Percentiles rank a stretch among this genome's conserved stretches.
Conservation (phyloP, 305 asterid genomes). For the Fraxinus platypoda region DNA sequence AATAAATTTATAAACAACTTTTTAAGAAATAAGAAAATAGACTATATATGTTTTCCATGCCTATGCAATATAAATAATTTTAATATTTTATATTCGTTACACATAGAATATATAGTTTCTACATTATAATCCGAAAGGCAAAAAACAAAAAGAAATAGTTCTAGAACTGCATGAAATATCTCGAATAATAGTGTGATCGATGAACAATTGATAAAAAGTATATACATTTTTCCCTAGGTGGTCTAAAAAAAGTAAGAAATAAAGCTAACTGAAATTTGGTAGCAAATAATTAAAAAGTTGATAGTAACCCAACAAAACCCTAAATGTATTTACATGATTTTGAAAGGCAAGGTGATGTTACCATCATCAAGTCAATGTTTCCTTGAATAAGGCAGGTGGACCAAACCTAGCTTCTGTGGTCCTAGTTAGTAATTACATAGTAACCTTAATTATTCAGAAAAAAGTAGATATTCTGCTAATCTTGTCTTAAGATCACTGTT, state of each 20-base stretch:
- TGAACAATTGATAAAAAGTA: background rate
- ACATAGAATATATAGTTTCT: background rate
- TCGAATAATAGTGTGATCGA: background rate
- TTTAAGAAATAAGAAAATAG: background rate
- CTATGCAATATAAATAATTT: background rate
- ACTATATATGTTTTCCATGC: background rate
- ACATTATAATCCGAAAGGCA: background rate
- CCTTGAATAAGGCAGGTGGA: background rate
- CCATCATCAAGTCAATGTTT: background rate
- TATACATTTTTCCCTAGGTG: background rate
- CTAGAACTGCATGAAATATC: background rate
- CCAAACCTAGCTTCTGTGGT: background rate
- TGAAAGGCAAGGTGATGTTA: background rate
- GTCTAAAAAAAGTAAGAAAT: background rate
- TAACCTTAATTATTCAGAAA: background rate
- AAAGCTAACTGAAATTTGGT: background rate
- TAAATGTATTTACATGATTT: background rate
- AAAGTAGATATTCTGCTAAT: background rate
- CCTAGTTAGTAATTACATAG: background rate
- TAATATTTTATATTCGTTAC: background rate
- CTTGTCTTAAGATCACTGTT: background rate
- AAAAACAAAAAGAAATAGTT: background rate
- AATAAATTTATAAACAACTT: background rate
- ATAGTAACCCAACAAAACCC: slow-evolving; percentile 1
- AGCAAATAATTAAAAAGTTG: background rate